Conservation (phyloP, 495 filamentous ascomycete genomes). For the Penicillium nucicola region DNA sequence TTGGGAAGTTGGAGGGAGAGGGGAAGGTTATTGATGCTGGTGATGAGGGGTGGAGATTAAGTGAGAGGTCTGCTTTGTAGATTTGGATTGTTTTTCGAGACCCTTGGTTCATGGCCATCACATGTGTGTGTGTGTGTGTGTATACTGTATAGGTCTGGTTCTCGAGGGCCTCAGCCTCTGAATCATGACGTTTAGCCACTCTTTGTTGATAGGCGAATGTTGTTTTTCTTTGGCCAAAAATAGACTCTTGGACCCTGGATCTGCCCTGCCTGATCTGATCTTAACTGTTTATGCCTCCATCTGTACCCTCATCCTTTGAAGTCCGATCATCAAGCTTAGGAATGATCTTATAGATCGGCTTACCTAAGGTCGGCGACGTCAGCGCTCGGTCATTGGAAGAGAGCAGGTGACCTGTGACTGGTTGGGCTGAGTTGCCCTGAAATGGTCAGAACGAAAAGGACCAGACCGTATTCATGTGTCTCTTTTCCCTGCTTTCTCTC, state of each 20-base stretch:
- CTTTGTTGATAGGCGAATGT: too few relatives aligned
- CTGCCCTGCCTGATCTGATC: too few relatives aligned
- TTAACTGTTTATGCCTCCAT: too few relatives aligned
- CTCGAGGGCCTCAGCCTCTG: too few relatives aligned
- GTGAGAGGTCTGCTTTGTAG: constrained; percentile 31
- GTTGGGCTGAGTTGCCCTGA: constrained; percentile 4
- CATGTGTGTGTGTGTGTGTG: too few relatives aligned
- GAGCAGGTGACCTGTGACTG: neutral
- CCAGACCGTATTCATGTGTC: neutral
- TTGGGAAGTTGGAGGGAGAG: constrained; percentile 67
- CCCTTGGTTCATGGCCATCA: too few relatives aligned
- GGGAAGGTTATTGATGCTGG: constrained; percentile 52
- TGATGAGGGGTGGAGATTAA: constrained; percentile 52
- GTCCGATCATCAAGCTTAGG: too few relatives aligned
- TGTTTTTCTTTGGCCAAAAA: too few relatives aligned
- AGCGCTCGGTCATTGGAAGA: neutral
- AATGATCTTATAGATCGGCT: neutral
- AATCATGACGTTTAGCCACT: too few relatives aligned
- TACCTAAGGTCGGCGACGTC: constrained; percentile 13
- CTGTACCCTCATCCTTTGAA: too few relatives aligned
- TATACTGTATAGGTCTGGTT: too few relatives aligned
- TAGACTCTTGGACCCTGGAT: too few relatives aligned
- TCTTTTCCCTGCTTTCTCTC: constrained; percentile 1
- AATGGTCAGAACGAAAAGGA: neutral
- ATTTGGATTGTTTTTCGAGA: neutral